Percentiles rank a stretch among this genome's conserved stretches.
phyloP scores from a whole-genome alignment of 768 basidiomycete species.

The Atractiella rhizophila region DNA sequence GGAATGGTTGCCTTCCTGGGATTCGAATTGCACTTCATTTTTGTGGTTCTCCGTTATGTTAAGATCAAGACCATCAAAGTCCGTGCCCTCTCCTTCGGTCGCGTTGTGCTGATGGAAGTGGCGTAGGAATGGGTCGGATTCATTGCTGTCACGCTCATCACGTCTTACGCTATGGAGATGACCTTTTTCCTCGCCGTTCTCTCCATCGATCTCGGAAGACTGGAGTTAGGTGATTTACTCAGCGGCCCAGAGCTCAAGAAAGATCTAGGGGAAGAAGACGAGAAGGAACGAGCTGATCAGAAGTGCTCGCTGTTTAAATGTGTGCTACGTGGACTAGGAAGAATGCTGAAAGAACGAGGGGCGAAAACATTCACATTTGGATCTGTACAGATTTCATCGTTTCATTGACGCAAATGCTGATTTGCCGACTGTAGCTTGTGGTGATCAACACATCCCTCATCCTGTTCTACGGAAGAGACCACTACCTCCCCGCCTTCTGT shows the following conservation, averaged over 20 bases:
- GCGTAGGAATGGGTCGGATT: constrained; percentile 24
- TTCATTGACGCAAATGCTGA: constrained; percentile 8
- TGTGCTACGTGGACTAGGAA: not conserved
- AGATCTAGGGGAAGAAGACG: not conserved
- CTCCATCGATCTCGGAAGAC: constrained; percentile 78
- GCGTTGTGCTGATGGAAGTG: not conserved
- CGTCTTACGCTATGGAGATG: constrained; percentile 90
- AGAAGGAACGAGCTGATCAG: too few species aligned
- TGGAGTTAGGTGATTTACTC: constrained; percentile 72
- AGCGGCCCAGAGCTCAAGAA: constrained; percentile 31
- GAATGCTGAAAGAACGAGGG: constrained; percentile 1
- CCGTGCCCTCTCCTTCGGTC: not conserved
- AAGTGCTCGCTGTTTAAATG: not conserved
- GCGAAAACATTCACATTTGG: constrained; percentile 11
- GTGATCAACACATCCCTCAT: not conserved
- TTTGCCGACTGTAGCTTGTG: constrained; percentile 14
- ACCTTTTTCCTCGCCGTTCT: constrained; percentile 86
- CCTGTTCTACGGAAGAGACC: constrained; percentile 12
- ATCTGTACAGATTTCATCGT: constrained; percentile 1
- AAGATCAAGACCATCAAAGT: constrained; percentile 29
- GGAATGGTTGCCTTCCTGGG: constrained; percentile 80
- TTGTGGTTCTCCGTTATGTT: constrained; percentile 43
- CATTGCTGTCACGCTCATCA: constrained; percentile 75
- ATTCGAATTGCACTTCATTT: constrained; percentile 60
- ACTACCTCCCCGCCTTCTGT: constrained; percentile 15